Base-by-base conservation (phyloP, 1,284 basidiomycete genomes). In the Papiliotrema laurentii region DNA sequence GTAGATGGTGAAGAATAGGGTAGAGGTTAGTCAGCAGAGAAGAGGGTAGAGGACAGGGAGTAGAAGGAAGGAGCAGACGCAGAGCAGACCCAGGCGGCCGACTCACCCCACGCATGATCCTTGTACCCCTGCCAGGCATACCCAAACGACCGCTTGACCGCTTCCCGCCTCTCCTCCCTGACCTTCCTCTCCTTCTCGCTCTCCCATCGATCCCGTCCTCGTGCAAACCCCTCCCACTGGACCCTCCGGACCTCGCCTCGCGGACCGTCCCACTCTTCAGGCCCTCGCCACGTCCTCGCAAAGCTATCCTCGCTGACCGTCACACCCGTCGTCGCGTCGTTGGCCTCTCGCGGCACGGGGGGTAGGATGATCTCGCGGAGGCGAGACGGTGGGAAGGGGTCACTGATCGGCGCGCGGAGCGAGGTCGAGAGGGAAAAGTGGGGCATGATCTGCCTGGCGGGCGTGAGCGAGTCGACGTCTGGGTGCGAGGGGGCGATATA, bases 71-170 rank as follows among this genome's bases (percentile, higher is more conserved):
- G n/a, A n/a, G n/a, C n/a, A n/a, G n/a, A n/a, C n/a, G n/a, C n/a
- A n/a, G n/a, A n/a, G n/a, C n/a, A n/a, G n/a, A n/a, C n/a, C n/a
- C n/a, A n/a, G n/a, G n/a, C n/a, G n/a, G n/a, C 21, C 16, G 21
- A 63, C 64, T 61, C 50, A 66, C 69, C 71, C 74, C 74, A 75
- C 19, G 73, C 73, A 43, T 63, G 36, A 39, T 63, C 56, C 61
- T 75, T 75, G 57, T 75, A 75, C 18, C 54, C 66, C 38, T 72
- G 69, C 74, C 74, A 75, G 26, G 69, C 71, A 41, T 66, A 68
- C 31, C 61, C 64, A 45, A 75, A 75, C 0, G 66, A 71, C 26
- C 71, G 56, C 54, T 58, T 71, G 19, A 75, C 69, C 4, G 72
- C 73, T 24, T 73, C 63, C 14, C 55, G 59, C 30, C 74, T 58